Evolutionary conservation across 176 grass and related monocot species (phyloP).

Genomic region (bread wheat (Triticum aestivum)): IWGSC_CS_RefSeq_v2.1 NC_057811.1:473900495-473900994

Average conservation of each 20-base stretch:
- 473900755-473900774: not conserved
- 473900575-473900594: not conserved
- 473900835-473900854: constrained; percentile 71
- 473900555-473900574: not conserved
- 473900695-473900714: constrained; percentile 37
- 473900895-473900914: constrained; percentile 54
- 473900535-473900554: not conserved
- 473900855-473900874: constrained; percentile 74
- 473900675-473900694: not conserved
- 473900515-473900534: too few species aligned
- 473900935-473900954: constrained; percentile 56
- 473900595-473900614: not conserved
- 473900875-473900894: constrained; percentile 77
- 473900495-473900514: not conserved
- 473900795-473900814: not conserved
- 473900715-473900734: constrained; percentile 71
- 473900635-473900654: not conserved
- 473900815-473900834: constrained; percentile 45
- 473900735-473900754: not conserved
- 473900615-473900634: not conserved
- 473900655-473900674: not conserved
- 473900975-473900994: constrained; percentile 65
- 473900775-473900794: not conserved
- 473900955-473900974: constrained; percentile 55
- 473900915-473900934: constrained; percentile 66